A percentile compares a stretch with the other conserved stretches of the same genome.
Conservation (phyloP, 768 basidiomycete species). For the Peribolospora kevripleyi region DNA sequence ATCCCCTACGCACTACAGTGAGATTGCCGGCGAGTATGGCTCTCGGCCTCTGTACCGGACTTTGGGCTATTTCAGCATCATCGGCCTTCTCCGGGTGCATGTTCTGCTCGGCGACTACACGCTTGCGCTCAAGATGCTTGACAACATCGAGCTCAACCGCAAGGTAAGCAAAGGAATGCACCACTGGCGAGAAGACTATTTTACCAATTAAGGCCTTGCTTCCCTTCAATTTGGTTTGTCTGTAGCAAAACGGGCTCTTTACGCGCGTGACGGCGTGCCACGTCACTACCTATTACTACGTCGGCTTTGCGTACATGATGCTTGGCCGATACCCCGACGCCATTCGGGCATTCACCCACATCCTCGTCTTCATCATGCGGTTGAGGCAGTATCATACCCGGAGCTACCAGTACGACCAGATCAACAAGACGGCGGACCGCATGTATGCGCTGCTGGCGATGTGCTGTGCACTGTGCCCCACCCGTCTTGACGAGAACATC, state of each 20-base stretch:
- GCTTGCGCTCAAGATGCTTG: constrained; percentile 82
- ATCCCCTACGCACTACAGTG: constrained; percentile 23
- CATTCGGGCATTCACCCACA: constrained; percentile 71
- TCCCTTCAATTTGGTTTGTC: not conserved
- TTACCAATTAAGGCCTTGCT: not conserved
- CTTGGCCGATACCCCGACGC: constrained; percentile 86
- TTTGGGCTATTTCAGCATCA: constrained; percentile 88
- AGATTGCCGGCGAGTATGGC: constrained; percentile 78
- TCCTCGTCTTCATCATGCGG: constrained; percentile 58
- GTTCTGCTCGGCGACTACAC: constrained; percentile 87
- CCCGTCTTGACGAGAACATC: constrained; percentile 73
- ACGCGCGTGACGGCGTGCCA: constrained; percentile 91
- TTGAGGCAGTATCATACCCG: constrained; percentile 93
- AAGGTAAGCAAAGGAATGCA: constrained; percentile 28
- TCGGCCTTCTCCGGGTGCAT: constrained; percentile 85
- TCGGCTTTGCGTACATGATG: constrained; percentile 91
- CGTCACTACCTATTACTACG: constrained; percentile 81
- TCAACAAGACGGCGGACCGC: constrained; percentile 88
- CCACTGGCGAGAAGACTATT: no score
- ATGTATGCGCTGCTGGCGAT: constrained; percentile 94
- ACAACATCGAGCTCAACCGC: constrained; percentile 73
- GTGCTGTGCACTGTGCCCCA: constrained; percentile 71
- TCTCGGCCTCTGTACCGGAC: constrained; percentile 69
- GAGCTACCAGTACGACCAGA: constrained; percentile 88
- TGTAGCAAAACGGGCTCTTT: constrained; percentile 29